Evolutionary conservation across 768 basidiomycete genomes (phyloP), one percentile per base, ranked within the genome.

Genomic region (Russula ochroleuca): DNA sequence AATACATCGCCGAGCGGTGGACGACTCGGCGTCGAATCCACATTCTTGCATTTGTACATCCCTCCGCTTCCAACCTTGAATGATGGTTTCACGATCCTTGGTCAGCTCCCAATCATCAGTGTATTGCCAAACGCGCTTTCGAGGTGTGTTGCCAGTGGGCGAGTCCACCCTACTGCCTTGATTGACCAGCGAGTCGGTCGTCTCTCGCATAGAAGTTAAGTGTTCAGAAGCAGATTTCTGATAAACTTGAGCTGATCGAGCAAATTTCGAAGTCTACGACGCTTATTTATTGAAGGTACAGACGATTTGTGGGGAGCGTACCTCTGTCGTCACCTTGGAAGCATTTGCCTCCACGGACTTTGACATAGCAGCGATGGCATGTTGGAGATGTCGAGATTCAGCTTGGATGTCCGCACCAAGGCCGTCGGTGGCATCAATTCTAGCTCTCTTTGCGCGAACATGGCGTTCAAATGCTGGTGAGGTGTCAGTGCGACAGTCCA

Each of bases 31-130:
- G 76, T 73, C 25, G 77, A 63, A 37, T 55, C 14, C 53, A 10
- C 56, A 33, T 72, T 73, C 13, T 74, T 72, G 60, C 76, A 73
- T 70, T 2, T 64, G 65, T 31, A 74, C 72, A 8, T 67, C 61
- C 41, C 70, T 70, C 23, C 72, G 74, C 55, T 75, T 75, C 71
- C 83, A 83, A 41, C 77, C 75, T 48, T 78, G 76, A 52, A 94
- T 68, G 33, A 94, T 73, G 7, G 78, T 76, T 4, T 87, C 83
- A 31, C 92, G 82, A 61, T 75, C 78, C 64, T 82, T 77, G 7
- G 90, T 90, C 62, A 89, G 74, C 47, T 84, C 80, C 90, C 92
- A 93, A 55, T 83, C 74, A 66, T 88, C 87, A 7, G 79, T 78
- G 64, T 86, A 86, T 64, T 86, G 77, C 85, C 88, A 88, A 35